Conservation (phyloP, 306 rosid genomes). For the Sindora glabra region DNA sequence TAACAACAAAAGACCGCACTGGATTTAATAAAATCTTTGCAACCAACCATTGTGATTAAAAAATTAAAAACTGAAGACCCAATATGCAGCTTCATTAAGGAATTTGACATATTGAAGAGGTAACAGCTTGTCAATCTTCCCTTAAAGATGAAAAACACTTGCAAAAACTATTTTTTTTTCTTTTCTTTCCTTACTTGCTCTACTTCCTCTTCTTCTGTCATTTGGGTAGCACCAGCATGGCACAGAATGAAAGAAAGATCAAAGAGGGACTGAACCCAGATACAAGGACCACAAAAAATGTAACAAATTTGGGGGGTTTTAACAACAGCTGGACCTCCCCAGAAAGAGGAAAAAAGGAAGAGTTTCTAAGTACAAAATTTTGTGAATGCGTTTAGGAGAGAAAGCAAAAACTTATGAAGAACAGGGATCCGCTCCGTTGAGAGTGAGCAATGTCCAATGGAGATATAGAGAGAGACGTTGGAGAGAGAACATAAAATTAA, state of each 20-base stretch:
- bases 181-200: neutral
- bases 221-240: neutral
- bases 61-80: slow-evolving; percentile 7
- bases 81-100: neutral
- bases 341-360: neutral
- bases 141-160: neutral
- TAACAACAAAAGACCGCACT: too few relatives aligned
- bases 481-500: neutral
- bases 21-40: too few relatives aligned
- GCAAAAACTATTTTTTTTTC: too few relatives aligned
- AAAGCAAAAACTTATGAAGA: neutral
- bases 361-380: neutral
- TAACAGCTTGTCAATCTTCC: neutral
- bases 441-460: slow-evolving; percentile 8
- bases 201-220: neutral
- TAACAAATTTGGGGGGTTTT: neutral
- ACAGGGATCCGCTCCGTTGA: neutral
- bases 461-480: neutral
- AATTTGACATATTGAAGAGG: neutral
- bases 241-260: slow-evolving; percentile 14
- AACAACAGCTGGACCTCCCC: neutral
- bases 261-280: neutral
- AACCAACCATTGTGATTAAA: too few relatives aligned
- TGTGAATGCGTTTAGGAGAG: neutral
- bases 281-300: neutral